A percentile compares a stretch with the other conserved stretches of the same genome.
These are phyloP conservation scores for Metschnikowia gelsemii DNA, from an alignment of 805 yeast genomes.

Conservation along the genomic window DNA sequence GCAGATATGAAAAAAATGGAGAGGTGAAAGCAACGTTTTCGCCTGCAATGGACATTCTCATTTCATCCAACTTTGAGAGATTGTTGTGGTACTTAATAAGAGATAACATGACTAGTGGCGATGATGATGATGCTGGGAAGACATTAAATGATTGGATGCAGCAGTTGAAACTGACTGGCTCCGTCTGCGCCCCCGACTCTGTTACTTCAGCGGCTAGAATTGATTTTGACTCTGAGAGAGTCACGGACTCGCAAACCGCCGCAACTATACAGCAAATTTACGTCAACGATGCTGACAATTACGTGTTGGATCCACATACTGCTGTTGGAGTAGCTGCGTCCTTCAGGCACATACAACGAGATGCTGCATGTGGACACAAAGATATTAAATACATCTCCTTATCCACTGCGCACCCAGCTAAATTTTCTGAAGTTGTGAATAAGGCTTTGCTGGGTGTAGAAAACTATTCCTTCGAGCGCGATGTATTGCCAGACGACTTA, in stretches of 20 bases:
- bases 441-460: conserved; percentile 62
- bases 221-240: conserved; percentile 77
- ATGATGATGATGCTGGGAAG: conserved; percentile 69
- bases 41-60: conserved; percentile 98
- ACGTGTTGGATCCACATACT: conserved; percentile 93
- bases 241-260: conserved; percentile 75
- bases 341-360: conserved; percentile 54
- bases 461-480: conserved; percentile 81
- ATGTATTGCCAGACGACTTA: conserved; percentile 88
- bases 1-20: conserved; percentile 73
- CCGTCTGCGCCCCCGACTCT: conserved; percentile 64
- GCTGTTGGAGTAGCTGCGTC: conserved; percentile 91
- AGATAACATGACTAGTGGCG: conserved; percentile 54
- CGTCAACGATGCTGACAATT: conserved; percentile 55
- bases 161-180: conserved; percentile 71
- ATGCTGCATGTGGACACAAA: conserved; percentile 37
- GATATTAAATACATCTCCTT: conserved; percentile 63
- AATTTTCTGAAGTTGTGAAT: conserved; percentile 94
- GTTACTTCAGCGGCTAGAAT: conserved; percentile 64
- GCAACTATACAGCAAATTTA: conserved; percentile 74
- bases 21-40: conserved; percentile 86
- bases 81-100: conserved; percentile 91
- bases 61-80: conserved; percentile 95
- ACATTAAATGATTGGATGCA: conserved; percentile 74
- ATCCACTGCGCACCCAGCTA: conserved; percentile 99